phyloP scores from a whole-genome alignment of 805 yeast genomes.

The Nakazawaea ambrosiae region DNA sequence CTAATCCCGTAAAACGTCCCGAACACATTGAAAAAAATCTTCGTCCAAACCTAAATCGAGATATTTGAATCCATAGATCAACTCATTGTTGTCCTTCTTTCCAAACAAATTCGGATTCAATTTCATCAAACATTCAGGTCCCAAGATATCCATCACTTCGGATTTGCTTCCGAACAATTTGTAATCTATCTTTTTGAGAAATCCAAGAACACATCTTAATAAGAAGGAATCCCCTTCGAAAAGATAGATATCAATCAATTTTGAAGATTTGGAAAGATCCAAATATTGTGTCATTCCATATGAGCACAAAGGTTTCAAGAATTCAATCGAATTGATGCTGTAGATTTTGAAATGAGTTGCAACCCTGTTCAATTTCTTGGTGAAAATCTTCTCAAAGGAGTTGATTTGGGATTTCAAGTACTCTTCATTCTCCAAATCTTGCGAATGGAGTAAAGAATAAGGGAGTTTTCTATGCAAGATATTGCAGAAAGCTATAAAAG shows the following conservation, averaged over 20 bases:
- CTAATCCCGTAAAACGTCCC: slow-evolving; percentile 28
- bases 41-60: slow-evolving; percentile 43
- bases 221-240: slow-evolving; percentile 58
- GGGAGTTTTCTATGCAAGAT: slow-evolving; percentile 22
- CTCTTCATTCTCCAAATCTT: slow-evolving; percentile 4
- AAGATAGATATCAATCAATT: slow-evolving; percentile 50
- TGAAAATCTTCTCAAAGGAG: slow-evolving; percentile 42
- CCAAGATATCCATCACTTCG: slow-evolving; percentile 38
- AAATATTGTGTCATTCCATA: slow-evolving; percentile 39
- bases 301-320: slow-evolving; percentile 36
- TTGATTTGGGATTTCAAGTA: slow-evolving; percentile 31
- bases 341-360: slow-evolving; percentile 41
- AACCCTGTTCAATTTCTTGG: slow-evolving; percentile 35
- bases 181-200: slow-evolving; percentile 40
- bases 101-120: slow-evolving; percentile 16
- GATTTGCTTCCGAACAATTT: slow-evolving; percentile 43
- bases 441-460: slow-evolving; percentile 12
- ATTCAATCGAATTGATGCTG: slow-evolving; percentile 32
- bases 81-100: neutral
- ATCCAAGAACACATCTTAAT: slow-evolving; percentile 44
- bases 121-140: slow-evolving; percentile 23
- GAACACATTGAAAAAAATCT: slow-evolving; percentile 37
- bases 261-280: slow-evolving; percentile 36
- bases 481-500: slow-evolving; percentile 20
- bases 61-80: slow-evolving; percentile 22